phyloP scores from a whole-genome alignment of 2,329 filamentous ascomycete genomes.

The Phaeomoniella chlamydospora region DNA sequence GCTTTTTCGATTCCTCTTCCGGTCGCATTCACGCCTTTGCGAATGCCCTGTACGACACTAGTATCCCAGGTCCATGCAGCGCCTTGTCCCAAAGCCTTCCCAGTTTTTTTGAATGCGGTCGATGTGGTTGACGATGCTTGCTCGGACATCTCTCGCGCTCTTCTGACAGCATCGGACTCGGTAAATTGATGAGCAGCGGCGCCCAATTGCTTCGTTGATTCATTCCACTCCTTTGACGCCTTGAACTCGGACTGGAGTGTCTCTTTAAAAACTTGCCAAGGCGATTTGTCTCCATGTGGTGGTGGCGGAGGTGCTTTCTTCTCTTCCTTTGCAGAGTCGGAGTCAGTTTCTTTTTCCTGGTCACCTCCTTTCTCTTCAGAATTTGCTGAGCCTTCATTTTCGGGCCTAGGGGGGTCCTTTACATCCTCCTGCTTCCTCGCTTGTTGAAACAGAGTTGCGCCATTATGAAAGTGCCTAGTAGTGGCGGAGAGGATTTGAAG shows the following conservation, averaged over 20 bases:
- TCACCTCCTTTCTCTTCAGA: constrained; percentile 22
- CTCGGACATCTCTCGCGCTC: constrained; percentile 69
- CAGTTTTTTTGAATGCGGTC: constrained; percentile 71
- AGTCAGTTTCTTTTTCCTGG: constrained; percentile 29
- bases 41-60: constrained; percentile 75
- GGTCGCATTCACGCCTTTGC: constrained; percentile 73
- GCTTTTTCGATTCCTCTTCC: constrained; percentile 82
- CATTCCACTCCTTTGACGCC: constrained; percentile 97
- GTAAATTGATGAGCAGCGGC: constrained; percentile 81
- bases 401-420: constrained; percentile 11
- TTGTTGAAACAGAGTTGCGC: constrained; percentile 9
- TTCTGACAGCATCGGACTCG: constrained; percentile 81
- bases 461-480: background rate
- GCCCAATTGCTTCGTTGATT: constrained; percentile 88
- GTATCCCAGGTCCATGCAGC: constrained; percentile 98
- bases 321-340: constrained; percentile 34
- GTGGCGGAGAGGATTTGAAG: too few relatives aligned
- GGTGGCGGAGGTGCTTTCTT: constrained; percentile 58
- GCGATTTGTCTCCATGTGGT: constrained; percentile 95
- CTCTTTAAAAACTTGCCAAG: constrained; percentile 97
- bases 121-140: constrained; percentile 67
- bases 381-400: constrained; percentile 14
- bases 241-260: constrained; percentile 92
- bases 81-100: constrained; percentile 73
- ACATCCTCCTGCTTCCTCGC: constrained; percentile 8